phyloP scores from a whole-genome alignment of 768 basidiomycete species.

The Lyophyllum shimeji region DNA sequence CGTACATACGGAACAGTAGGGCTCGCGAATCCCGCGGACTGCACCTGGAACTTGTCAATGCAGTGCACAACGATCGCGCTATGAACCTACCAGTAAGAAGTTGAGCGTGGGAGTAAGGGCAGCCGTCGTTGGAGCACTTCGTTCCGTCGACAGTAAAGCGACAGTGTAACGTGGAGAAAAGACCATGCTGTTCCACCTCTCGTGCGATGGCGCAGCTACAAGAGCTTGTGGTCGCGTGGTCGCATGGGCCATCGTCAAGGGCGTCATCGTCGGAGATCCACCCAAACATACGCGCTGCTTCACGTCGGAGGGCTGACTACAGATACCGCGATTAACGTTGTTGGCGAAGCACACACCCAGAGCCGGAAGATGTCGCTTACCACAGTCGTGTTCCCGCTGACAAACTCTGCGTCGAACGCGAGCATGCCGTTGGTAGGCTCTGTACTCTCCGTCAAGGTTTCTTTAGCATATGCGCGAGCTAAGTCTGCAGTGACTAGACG shows the following conservation, averaged over 20 bases:
- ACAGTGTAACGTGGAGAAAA: conserved; percentile 24
- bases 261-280: conserved; percentile 11
- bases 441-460: conserved; percentile 11
- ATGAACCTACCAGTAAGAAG: conserved; percentile 8
- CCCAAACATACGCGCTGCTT: conserved; percentile 18
- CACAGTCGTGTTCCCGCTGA: conserved; percentile 21
- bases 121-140: conserved; percentile 16
- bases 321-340: background rate
- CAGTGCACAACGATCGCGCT: background rate
- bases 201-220: conserved; percentile 24
- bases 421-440: conserved; percentile 17
- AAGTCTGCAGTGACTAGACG: conserved; percentile 21
- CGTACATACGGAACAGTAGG: conserved; percentile 24
- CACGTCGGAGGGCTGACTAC: conserved; percentile 18
- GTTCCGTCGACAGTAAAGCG: conserved; percentile 23
- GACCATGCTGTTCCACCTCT: conserved; percentile 22
- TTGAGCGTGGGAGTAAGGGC: conserved; percentile 24
- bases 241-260: conserved; percentile 11
- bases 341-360: too few species aligned
- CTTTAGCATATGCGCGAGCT: conserved; percentile 16
- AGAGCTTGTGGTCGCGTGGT: conserved; percentile 4
- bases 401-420: conserved; percentile 21
- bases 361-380: conserved; percentile 9
- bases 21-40: conserved; percentile 6
- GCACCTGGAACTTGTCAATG: background rate